Base-by-base conservation (phyloP, 2,329 filamentous ascomycete species). In the Bipolaris oryzae region DNA sequence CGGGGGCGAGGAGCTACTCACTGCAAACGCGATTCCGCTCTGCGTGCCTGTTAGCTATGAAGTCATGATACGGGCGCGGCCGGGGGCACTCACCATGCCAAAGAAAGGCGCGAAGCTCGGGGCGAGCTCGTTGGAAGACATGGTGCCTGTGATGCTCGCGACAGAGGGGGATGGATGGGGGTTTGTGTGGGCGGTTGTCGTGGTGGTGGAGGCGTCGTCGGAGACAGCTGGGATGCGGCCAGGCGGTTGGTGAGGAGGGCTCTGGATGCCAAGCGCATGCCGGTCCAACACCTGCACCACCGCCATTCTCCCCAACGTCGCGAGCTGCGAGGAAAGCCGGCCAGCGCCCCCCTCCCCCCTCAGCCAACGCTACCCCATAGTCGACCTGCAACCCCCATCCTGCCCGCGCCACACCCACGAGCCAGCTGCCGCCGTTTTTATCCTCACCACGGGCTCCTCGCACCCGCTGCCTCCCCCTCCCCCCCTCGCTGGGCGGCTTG, bases 61-160 rank as follows among this genome's bases (percentile, higher is more conserved):
- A 64, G 57, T 56, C 64, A 69, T 69, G 51, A 45, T 20, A 34
- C 39, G 11, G 39, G 21, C 39, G 34, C 39, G 37, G 43, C 47
- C 10, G 21, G 51, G 21, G 53, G 46, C 57, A 80, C 87, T 79
- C 82, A 92, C 90, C 89, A 94, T 92, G 82, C 91, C 91, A 76
- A 94, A 84, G 82, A 94, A 95, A 69, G 90, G 90, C 80, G 91
- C 91, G 76, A 93, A 94, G 79, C 90, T 90, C 69, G 91, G 91
- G 57, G 88, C 82, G 61, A 67, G 56, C 49, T 63, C 60, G 28
- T 70, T 61, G 16, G 60, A 63, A 50, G 62, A 62, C 65, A 70
- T 70, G 58, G 3, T 62, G 63, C 39, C 46, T 60, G 47, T 28
- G 34, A 11, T 44, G 37, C 28, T 16, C 21, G 53, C 15, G 48